A percentile compares a stretch with the other conserved stretches of the same genome.
Evolutionary conservation across 1,139 yeast species (phyloP).

Genomic region (Kurtzmaniella natalensis): DNA sequence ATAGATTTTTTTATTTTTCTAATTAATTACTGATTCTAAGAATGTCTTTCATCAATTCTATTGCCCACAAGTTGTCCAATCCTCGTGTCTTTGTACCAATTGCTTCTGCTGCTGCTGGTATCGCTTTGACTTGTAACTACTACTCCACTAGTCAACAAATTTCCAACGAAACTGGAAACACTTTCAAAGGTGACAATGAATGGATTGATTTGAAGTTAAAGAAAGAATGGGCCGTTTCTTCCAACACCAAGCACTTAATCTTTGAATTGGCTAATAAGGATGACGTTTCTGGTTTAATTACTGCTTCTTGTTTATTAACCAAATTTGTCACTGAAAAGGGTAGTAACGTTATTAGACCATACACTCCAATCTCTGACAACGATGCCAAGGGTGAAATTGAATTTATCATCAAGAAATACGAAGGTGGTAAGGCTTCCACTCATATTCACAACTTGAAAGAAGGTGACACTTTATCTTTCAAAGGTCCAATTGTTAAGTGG

Average conservation of each 20-base stretch:
- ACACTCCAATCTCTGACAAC: conserved; percentile 82
- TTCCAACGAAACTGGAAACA: conserved; percentile 46
- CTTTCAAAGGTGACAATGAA: conserved; percentile 64
- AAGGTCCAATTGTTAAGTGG: conserved; percentile 94
- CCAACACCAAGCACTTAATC: conserved; percentile 63
- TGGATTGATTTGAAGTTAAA: conserved; percentile 81
- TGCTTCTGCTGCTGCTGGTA: conserved; percentile 48
- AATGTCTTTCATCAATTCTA: conserved; percentile 9
- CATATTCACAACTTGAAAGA: conserved; percentile 70
- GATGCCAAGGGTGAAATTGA: conserved; percentile 71
- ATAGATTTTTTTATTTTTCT: too few species aligned
- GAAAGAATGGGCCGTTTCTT: conserved; percentile 51
- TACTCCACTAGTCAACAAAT: conserved; percentile 23
- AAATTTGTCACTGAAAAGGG: conserved; percentile 85
- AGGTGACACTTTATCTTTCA: conserved; percentile 81
- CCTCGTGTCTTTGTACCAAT: conserved; percentile 32
- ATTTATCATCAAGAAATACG: conserved; percentile 80
- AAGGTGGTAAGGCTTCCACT: conserved; percentile 76
- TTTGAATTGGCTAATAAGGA: conserved; percentile 70
- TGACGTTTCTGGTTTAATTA: conserved; percentile 70
- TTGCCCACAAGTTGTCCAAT: conserved; percentile 16
- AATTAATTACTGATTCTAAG: too few species aligned
- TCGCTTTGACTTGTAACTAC: conserved; percentile 48
- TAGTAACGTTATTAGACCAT: conserved; percentile 87
- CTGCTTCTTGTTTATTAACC: conserved; percentile 78